Conservation (phyloP, 2,329 filamentous ascomycete genomes). For the Bertia moriformis region DNA sequence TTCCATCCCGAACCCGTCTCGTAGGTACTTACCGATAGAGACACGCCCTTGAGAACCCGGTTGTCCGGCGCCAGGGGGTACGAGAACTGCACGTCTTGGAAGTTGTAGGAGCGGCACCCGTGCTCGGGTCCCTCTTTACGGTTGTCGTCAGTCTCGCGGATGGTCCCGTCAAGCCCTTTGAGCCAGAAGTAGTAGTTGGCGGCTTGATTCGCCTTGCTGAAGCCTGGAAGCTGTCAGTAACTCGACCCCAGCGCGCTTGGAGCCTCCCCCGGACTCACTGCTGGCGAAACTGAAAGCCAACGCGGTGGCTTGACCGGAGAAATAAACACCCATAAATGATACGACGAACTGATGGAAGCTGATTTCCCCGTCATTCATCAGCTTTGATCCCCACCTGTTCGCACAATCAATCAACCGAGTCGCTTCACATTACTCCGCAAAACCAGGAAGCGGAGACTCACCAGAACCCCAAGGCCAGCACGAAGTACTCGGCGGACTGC, state of each 20-base stretch:
- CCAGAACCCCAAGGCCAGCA: conserved; percentile 20
- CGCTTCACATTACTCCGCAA: background rate
- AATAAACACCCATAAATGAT: conserved; percentile 34
- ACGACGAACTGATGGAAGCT: conserved; percentile 31
- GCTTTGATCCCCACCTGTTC: conserved; percentile 17
- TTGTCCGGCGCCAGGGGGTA: conserved; percentile 35
- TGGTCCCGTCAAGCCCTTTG: conserved; percentile 20
- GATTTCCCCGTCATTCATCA: no score
- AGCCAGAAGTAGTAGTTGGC: conserved; percentile 36
- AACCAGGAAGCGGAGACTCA: conserved; percentile 4
- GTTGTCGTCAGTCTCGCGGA: conserved; percentile 25
- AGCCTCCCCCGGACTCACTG: conserved; percentile 12
- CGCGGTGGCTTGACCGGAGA: conserved; percentile 22
- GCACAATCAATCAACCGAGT: background rate
- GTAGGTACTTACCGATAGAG: conserved; percentile 7
- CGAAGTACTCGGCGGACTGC: conserved; percentile 14
- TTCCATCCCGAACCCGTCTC: conserved; percentile 11
- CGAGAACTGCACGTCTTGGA: conserved; percentile 43
- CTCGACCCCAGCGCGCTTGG: background rate
- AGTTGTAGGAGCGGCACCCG: conserved; percentile 20
- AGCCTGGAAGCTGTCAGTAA: conserved; percentile 11
- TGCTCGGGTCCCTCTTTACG: conserved; percentile 15
- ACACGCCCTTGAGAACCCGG: conserved; percentile 24
- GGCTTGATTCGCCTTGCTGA: conserved; percentile 35
- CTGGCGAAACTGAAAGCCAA: conserved; percentile 32